These are phyloP conservation scores for Polygonum maritimum DNA, from an alignment of 148 eudicot genomes.

Conservation along the genomic window DNA sequence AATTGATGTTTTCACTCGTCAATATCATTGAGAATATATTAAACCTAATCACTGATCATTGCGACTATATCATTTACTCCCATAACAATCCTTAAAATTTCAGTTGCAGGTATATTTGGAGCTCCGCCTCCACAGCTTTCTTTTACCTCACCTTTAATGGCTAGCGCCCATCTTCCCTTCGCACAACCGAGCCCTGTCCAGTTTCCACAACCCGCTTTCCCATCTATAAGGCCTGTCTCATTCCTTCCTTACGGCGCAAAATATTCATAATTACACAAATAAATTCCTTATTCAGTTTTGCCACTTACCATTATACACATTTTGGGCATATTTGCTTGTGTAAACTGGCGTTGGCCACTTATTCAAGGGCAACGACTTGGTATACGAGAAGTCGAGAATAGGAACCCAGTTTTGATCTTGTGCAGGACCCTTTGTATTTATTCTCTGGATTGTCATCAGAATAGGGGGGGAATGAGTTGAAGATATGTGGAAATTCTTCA, in stretches of 20 bases:
- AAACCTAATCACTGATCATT: too few relatives aligned
- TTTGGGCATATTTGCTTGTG: slow-evolving; percentile 13
- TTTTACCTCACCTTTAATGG: slow-evolving; percentile 33
- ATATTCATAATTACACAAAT: slow-evolving; percentile 26
- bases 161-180: slow-evolving; percentile 31
- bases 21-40: not conserved
- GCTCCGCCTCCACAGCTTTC: slow-evolving; percentile 42
- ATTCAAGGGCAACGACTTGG: not conserved
- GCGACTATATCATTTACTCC: not conserved
- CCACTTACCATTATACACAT: not conserved
- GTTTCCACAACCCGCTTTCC: slow-evolving; percentile 35
- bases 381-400: not conserved
- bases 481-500: not conserved
- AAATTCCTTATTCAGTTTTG: slow-evolving; percentile 6
- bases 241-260: slow-evolving; percentile 30
- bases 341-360: not conserved
- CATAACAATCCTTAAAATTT: slow-evolving; percentile 5
- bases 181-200: slow-evolving; percentile 42
- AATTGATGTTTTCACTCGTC: not conserved
- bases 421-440: not conserved
- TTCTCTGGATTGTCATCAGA: not conserved
- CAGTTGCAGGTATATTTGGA: slow-evolving; percentile 36
- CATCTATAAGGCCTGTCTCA: slow-evolving; percentile 32
- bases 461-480: not conserved
- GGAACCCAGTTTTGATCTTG: not conserved